Evolutionary conservation across 2,329 filamentous ascomycete species (phyloP).

Genomic region (Waltergamsia citrina): DNA sequence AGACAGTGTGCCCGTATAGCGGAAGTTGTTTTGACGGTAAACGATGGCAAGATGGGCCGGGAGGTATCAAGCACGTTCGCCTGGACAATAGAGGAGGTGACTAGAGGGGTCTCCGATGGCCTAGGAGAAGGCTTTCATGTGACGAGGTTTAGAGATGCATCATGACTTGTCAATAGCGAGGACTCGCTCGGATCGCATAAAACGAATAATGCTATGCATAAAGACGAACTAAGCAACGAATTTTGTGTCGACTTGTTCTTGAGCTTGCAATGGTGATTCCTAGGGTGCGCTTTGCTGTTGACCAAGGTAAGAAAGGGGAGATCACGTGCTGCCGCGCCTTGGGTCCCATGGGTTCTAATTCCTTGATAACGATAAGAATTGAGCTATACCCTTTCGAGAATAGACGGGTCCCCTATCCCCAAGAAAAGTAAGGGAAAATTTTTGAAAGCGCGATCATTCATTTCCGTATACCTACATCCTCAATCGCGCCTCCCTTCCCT

Average conservation of each 20-base stretch:
- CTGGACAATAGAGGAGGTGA: slow-evolving; percentile 55
- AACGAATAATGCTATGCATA: no score
- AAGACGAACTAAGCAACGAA: no score
- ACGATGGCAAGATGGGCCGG: slow-evolving; percentile 55
- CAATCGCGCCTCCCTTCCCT: neutral
- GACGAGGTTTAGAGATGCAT: slow-evolving; percentile 1
- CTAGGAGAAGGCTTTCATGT: slow-evolving; percentile 26
- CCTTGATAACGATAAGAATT: no score
- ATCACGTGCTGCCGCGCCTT: slow-evolving; percentile 1
- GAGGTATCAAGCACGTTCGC: slow-evolving; percentile 42
- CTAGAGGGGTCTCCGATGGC: slow-evolving; percentile 59
- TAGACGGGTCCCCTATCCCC: slow-evolving; percentile 2
- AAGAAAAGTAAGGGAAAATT: slow-evolving; percentile 1
- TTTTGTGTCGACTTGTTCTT: no score
- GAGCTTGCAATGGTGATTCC: no score
- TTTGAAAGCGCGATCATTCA: neutral
- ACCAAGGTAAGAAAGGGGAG: neutral
- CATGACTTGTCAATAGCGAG: neutral
- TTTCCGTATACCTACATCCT: neutral
- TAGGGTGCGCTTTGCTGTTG: no score
- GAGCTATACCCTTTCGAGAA: slow-evolving; percentile 1
- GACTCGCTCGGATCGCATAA: no score
- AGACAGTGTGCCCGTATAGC: slow-evolving; percentile 47
- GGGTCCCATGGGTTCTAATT: no score
- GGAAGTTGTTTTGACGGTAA: slow-evolving; percentile 46